Base-by-base conservation (phyloP, 2,329 filamentous ascomycete species). In the Aspergillus sojae region DNA sequence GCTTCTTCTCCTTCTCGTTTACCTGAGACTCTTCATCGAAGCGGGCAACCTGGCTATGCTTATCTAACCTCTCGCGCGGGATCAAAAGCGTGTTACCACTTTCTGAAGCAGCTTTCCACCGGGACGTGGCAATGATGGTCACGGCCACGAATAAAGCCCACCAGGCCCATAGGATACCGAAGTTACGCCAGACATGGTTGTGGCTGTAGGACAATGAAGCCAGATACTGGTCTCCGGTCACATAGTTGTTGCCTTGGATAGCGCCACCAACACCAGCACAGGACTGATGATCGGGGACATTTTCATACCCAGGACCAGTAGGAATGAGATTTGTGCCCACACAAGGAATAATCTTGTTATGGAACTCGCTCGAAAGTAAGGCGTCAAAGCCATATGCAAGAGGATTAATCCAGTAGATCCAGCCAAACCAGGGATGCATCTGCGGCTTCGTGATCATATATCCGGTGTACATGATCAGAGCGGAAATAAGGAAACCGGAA, bases 121-220 rank as follows among this genome's bases (percentile, higher is more conserved):
- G 77, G 0, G 78, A 77, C 0, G 89, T 91, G 28, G 81, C 81
- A 58, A 84, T 72, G 54, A 91, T 82, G 0, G 88, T 91, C 4
- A 89, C 70, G 4, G 62, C 81, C 19, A 87, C 84, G 63, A 85
- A 90, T 0, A 90, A 72, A 12, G 74, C 81, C 86, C 88, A 90
- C 82, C 83, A 90, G 0, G 83, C 87, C 82, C 86, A 88, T 48
- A 89, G 70, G 57, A 88, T 87, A 14, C 86, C 86, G 62, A 88
- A 84, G 71, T 89, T 88, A 10, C 86, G 77, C 86, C 86, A 88
- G 1, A 88, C 63, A 50, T 87, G 82, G 0, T 70, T 69, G 57
- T 84, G 77, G 23, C 77, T 79, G 73, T 87, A 89, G 0, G 84
- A 85, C 0, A 91, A 77, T 1, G 82, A 84, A 0, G 68, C 70